Base-by-base conservation (phyloP, 805 yeast species). In the Yamadazyma akitaensis region DNA sequence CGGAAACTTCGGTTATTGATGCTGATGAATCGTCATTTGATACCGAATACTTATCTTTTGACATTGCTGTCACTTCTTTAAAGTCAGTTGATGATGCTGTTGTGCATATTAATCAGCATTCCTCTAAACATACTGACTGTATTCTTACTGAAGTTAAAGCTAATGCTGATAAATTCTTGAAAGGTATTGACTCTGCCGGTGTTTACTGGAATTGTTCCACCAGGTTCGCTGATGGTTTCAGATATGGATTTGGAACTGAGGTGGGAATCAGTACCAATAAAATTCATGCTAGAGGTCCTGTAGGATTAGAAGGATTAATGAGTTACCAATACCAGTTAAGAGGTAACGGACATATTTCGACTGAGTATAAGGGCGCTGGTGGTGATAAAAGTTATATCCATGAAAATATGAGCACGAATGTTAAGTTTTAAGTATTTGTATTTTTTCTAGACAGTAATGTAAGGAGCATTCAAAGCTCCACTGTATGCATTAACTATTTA, bases 191-290 rank as follows among this genome's bases (percentile, higher is more conserved):
- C 64, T 88, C 97, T 2, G 85, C 98, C 1, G 97, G 97, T 47
- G 96, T 94, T 11, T 94, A 89, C 72, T 92, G 98, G 98, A 94
- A 94, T 62, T 92, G 96, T 42, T 87, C 96, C 17, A 89, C 98
- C 8, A 76, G 99, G 61, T 94, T 94, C 70, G 98, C 99, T 6
- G 99, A 94, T 66, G 99, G 99, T 2, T 94, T 88, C 76, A 80
- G 99, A 63, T 94, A 92, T 61, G 99, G 99, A 0, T 94, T 95
- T 63, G 99, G 99, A 44, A 85, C 99, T 5, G 99, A 94, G 66
- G 99, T 94, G 14, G 99, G 99, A 31, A 92, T 94, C 49, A 85
- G 96, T 41, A 94, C 99, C 38, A 91, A 92, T 62, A 94, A 94
- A 65, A 89, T 94, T 51, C 99, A 94, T 63, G 96, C 99, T 9